These are phyloP conservation scores for Croton laevigatus DNA, from an alignment of 441 rosid species.

Conservation along the genomic window DNA sequence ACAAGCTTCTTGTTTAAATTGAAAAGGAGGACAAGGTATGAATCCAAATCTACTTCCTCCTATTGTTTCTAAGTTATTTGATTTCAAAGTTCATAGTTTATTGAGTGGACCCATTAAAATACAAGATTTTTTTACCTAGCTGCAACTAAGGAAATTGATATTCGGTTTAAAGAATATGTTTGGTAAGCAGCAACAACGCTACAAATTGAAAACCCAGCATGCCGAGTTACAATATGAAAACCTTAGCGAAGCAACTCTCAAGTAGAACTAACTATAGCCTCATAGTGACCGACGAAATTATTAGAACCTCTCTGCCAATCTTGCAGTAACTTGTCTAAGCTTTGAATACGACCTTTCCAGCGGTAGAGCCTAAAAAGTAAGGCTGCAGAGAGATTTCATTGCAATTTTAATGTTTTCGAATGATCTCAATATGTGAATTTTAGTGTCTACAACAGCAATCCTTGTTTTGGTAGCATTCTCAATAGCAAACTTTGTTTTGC, in stretches of 20 bases:
- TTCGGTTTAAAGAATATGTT: neutral
- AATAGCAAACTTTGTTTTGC: conserved; percentile 80
- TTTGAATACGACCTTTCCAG: conserved; percentile 85
- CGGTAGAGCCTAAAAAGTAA: conserved; percentile 82
- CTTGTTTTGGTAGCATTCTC: conserved; percentile 80
- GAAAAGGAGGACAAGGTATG: too few relatives aligned
- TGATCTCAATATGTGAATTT: conserved; percentile 73
- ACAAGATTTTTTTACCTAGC: too few relatives aligned
- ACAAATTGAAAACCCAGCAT: neutral
- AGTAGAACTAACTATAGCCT: neutral
- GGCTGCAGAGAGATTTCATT: conserved; percentile 74
- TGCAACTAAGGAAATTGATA: neutral
- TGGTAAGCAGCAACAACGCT: neutral
- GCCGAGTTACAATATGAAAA: conserved; percentile 2
- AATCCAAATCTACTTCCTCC: too few relatives aligned
- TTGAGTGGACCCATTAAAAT: too few relatives aligned
- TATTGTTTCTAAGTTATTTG: too few relatives aligned
- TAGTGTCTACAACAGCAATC: conserved; percentile 76
- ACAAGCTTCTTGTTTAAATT: too few relatives aligned
- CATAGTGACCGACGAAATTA: neutral
- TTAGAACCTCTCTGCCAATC: conserved; percentile 64
- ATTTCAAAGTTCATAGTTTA: too few relatives aligned
- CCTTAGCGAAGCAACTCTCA: neutral
- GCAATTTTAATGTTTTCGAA: conserved; percentile 74
- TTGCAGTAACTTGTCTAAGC: conserved; percentile 64